Evolutionary conservation across 306 rosid species (phyloP).

Genomic region (Sicyos baderoa): DNA sequence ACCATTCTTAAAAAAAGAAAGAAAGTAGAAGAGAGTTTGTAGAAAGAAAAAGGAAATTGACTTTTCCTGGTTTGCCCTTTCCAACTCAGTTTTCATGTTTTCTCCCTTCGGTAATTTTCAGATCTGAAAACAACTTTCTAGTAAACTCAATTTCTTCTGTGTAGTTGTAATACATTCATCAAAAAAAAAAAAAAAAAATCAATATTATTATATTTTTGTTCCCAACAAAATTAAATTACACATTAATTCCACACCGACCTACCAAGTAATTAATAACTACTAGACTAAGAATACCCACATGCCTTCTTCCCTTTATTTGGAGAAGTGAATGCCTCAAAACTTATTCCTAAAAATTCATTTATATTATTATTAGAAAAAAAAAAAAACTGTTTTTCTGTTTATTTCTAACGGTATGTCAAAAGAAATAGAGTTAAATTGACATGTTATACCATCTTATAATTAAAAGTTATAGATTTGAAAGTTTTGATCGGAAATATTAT

Average conservation of each 20-base stretch:
- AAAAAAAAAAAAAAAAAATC: neutral
- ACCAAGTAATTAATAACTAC: neutral
- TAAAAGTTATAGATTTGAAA: too few relatives aligned
- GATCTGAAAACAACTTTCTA: neutral
- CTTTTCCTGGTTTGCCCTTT: neutral
- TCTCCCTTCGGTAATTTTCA: neutral
- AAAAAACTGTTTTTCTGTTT: too few relatives aligned
- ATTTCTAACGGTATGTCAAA: too few relatives aligned
- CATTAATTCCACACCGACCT: constrained; percentile 66
- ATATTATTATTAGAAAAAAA: too few relatives aligned
- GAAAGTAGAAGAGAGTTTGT: too few relatives aligned
- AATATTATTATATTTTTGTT: constrained; percentile 1
- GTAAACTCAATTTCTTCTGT: neutral
- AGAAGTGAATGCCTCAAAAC: too few relatives aligned
- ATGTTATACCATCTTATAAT: too few relatives aligned
- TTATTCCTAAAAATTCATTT: too few relatives aligned
- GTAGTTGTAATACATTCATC: neutral
- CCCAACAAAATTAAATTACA: constrained; percentile 13
- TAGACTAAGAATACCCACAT: constrained; percentile 44
- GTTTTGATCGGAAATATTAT: too few relatives aligned
- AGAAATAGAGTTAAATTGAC: too few relatives aligned
- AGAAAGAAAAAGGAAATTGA: neutral
- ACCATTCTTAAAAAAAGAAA: too few relatives aligned
- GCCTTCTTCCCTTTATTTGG: constrained; percentile 38
- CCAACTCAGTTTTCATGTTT: neutral